Evolutionary conservation across 192 early-diverging fungal species (phyloP).

Genomic region (Coemansia sp.): DNA sequence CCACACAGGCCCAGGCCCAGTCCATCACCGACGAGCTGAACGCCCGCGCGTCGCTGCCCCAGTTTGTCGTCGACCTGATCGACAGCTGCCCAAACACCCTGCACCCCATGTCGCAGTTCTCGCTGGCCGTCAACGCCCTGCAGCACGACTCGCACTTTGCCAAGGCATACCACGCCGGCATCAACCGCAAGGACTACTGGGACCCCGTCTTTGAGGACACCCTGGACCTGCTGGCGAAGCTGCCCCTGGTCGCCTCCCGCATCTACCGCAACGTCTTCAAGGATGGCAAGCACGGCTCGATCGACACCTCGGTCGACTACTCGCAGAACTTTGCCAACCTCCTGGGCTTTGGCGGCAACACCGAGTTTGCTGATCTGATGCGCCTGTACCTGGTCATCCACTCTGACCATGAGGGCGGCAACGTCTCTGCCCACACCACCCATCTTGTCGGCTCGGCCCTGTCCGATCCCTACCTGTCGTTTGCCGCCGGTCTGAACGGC

Average conservation of each 20-base stretch:
- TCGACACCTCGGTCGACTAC: constrained; percentile 89
- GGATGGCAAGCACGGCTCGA: constrained; percentile 86
- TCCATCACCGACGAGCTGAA: constrained; percentile 93
- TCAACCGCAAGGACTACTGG: constrained; percentile 97
- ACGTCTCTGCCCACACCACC: constrained; percentile 97
- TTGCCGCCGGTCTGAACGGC: constrained; percentile 95
- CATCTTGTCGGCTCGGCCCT: constrained; percentile 95
- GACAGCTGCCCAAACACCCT: constrained; percentile 98
- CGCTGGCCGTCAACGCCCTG: constrained; percentile 93
- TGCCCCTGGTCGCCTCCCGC: constrained; percentile 92
- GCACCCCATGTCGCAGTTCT: constrained; percentile 99
- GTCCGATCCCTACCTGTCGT: constrained; percentile 98
- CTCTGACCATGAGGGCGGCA: constrained; percentile 99
- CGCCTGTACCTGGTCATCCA: constrained; percentile 99
- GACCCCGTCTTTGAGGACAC: constrained; percentile 93
- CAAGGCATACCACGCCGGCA: constrained; percentile 92
- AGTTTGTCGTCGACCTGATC: constrained; percentile 94
- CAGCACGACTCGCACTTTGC: constrained; percentile 96
- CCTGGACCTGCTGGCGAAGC: constrained; percentile 98
- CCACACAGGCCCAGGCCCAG: constrained; percentile 87
- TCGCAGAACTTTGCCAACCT: constrained; percentile 93
- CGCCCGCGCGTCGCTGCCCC: constrained; percentile 85
- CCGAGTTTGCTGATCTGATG: constrained; percentile 95
- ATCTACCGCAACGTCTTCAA: constrained; percentile 99
- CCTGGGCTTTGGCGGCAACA: constrained; percentile 84